Conservation (phyloP, 2,329 filamentous ascomycete genomes). For the Ophiocordyceps robertsii region DNA sequence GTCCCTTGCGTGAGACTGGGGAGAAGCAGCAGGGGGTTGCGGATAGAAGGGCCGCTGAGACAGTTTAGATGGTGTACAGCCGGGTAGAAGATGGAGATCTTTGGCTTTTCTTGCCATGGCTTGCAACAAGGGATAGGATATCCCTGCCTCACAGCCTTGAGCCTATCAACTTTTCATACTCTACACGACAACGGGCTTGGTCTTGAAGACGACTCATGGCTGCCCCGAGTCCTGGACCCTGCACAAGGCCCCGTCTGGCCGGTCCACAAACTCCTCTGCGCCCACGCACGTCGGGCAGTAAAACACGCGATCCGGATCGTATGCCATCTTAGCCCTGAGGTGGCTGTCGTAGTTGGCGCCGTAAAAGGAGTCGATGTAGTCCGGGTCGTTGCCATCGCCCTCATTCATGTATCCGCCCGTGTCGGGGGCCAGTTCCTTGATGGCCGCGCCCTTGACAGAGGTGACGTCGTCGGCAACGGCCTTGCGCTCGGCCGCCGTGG, state of each 20-base stretch:
- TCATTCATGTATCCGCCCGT: constrained; percentile 31
- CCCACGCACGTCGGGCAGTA: constrained; percentile 26
- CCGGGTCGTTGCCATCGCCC: constrained; percentile 19
- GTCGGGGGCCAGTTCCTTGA: constrained; percentile 21
- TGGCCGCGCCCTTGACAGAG: constrained; percentile 13
- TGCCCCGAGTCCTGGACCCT: too few relatives aligned
- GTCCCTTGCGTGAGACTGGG: too few relatives aligned
- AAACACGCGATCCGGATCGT: constrained; percentile 19
- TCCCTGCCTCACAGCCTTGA: too few relatives aligned
- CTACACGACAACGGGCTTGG: too few relatives aligned
- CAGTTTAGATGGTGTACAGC: too few relatives aligned
- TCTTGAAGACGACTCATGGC: too few relatives aligned
- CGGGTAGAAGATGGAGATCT: too few relatives aligned
- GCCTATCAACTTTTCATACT: too few relatives aligned
- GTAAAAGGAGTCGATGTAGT: constrained; percentile 20
- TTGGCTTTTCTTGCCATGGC: too few relatives aligned
- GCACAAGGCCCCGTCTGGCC: constrained; percentile 7
- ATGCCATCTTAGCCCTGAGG: constrained; percentile 17
- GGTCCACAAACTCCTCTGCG: constrained; percentile 15
- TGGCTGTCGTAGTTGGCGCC: constrained; percentile 17
- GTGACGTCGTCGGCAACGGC: constrained; percentile 13
- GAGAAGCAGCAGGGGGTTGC: too few relatives aligned
- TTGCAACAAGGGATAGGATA: too few relatives aligned
- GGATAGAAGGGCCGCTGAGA: too few relatives aligned
- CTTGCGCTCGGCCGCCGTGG: constrained; percentile 6